phyloP scores from a whole-genome alignment of 2,329 filamentous ascomycete species.

The Graphilbum sp. region DNA sequence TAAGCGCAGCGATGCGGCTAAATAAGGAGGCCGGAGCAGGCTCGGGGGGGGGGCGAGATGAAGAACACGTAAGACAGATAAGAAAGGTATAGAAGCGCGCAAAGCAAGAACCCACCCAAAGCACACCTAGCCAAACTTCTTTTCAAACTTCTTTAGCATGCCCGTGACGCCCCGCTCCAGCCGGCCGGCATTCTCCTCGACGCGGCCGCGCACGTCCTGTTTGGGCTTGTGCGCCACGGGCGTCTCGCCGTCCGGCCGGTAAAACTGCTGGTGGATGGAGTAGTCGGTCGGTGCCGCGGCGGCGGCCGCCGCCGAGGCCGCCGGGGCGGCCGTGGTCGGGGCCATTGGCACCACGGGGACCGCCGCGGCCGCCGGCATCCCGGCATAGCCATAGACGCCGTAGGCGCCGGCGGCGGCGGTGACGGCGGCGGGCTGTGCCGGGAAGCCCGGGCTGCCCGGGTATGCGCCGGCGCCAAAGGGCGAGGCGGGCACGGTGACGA shows the following conservation, averaged over 20 bases:
- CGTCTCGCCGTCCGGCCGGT: conserved; percentile 51
- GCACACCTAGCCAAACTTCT: conserved; percentile 40
- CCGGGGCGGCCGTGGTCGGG: conserved; percentile 8
- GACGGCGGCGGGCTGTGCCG: conserved; percentile 9
- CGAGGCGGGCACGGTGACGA: conserved; percentile 10
- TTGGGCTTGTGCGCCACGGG: conserved; percentile 24
- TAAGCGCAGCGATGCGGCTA: too few species aligned
- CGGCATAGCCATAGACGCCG: background rate
- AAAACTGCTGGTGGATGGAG: conserved; percentile 50
- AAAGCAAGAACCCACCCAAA: background rate
- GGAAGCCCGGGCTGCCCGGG: conserved; percentile 13
- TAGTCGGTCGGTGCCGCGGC: conserved; percentile 31
- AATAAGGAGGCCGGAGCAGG: too few species aligned
- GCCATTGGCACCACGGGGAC: conserved; percentile 13
- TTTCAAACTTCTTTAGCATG: conserved; percentile 65
- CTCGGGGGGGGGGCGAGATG: too few species aligned
- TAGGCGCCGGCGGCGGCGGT: conserved; percentile 16
- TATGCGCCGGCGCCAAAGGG: conserved; percentile 16
- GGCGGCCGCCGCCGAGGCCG: conserved; percentile 11
- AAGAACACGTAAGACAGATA: too few species aligned
- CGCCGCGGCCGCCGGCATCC: conserved; percentile 9
- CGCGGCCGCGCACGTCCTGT: conserved; percentile 29
- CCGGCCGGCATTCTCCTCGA: conserved; percentile 49
- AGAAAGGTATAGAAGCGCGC: too few species aligned
- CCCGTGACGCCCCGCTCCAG: conserved; percentile 55